Evolutionary conservation across 1,139 yeast species (phyloP).

Genomic region (Yamadazyma oceani): DNA sequence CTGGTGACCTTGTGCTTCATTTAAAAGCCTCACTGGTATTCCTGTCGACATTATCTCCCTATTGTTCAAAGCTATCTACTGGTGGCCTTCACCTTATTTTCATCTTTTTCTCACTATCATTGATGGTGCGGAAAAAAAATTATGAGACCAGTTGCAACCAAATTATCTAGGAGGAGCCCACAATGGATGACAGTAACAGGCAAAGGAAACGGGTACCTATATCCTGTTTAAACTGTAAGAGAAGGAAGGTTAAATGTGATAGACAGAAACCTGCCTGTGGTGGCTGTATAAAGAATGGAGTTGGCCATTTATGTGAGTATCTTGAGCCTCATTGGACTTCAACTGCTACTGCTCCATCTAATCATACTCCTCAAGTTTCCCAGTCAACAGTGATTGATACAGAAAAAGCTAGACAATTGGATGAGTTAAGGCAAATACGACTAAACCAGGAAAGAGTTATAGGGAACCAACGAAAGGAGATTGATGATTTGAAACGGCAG

Average conservation of each 20-base stretch:
- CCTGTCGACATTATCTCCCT: constrained; percentile 50
- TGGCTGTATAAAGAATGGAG: constrained; percentile 45
- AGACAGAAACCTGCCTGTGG: constrained; percentile 44
- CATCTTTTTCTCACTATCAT: no score
- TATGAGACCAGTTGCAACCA: not conserved
- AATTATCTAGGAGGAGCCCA: not conserved
- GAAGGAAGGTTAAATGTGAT: constrained; percentile 48
- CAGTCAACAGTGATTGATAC: not conserved
- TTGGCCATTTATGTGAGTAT: constrained; percentile 43
- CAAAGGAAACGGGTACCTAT: constrained; percentile 42
- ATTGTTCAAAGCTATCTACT: no score
- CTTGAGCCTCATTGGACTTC: constrained; percentile 43
- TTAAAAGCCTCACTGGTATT: constrained; percentile 82
- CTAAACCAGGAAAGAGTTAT: constrained; percentile 25
- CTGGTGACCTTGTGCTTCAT: constrained; percentile 88
- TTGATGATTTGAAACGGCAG: constrained; percentile 37
- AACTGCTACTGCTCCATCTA: constrained; percentile 1
- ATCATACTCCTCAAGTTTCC: not conserved
- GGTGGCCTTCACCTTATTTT: no score
- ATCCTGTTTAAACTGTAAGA: constrained; percentile 43
- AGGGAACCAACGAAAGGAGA: constrained; percentile 29
- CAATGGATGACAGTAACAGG: constrained; percentile 11
- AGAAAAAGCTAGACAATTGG: constrained; percentile 18
- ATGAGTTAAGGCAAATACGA: constrained; percentile 24
- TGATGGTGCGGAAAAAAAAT: no score